A percentile compares a stretch with the other conserved stretches of the same genome.
Conservation (phyloP, 139 green algal species). For the Chlorella sp. region DNA sequence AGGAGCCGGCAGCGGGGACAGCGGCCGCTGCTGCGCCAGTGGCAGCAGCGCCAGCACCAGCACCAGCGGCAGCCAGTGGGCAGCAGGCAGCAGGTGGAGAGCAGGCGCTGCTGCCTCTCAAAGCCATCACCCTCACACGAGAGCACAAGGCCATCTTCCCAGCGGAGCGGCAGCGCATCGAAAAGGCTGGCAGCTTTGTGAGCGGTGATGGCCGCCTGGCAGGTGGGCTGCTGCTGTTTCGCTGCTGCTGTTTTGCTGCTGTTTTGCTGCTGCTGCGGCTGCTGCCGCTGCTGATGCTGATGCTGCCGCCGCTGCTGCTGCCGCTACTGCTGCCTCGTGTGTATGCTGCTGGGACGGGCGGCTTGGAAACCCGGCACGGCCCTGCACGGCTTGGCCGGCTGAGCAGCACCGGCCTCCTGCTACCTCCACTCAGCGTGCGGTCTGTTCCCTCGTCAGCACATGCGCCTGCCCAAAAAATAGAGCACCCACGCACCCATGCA, state of each 20-base stretch:
- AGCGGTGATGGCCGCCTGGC: conserved; percentile 57
- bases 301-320: too few relatives aligned
- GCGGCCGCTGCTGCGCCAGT: not conserved
- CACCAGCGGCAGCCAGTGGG: not conserved
- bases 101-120: conserved; percentile 11
- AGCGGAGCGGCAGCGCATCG: conserved; percentile 66
- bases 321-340: too few relatives aligned
- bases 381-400: too few relatives aligned
- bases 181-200: conserved; percentile 69
- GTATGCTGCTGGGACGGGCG: too few relatives aligned
- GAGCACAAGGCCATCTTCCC: conserved; percentile 72
- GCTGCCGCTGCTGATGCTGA: too few relatives aligned
- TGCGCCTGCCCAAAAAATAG: too few relatives aligned
- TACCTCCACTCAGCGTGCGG: too few relatives aligned
- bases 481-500: not conserved
- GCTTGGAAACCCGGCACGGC: too few relatives aligned
- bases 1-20: not conserved
- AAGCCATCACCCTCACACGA: conserved; percentile 58
- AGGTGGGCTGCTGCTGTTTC: conserved; percentile 12
- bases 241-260: not conserved
- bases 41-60: not conserved
- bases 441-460: too few relatives aligned
- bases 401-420: too few relatives aligned
- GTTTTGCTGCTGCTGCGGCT: too few relatives aligned
- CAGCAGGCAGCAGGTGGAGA: not conserved